These are phyloP conservation scores for Jaenimonas drosophilae DNA, from an alignment of 208 protist species.

Conservation along the genomic window DNA sequence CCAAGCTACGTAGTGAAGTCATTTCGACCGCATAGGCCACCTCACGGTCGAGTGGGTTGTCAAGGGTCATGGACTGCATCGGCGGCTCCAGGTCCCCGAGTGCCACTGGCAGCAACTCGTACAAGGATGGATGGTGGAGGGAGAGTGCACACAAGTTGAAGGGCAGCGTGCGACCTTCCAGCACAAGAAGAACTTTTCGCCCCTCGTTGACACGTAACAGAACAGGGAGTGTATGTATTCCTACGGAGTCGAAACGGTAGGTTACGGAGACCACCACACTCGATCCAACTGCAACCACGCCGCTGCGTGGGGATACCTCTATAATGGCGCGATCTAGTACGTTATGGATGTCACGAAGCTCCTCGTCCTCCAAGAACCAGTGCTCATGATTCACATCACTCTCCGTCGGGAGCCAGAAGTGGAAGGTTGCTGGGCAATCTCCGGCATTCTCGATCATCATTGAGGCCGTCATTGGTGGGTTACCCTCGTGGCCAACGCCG, in stretches of 20 bases:
- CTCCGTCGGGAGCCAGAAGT: constrained; percentile 78
- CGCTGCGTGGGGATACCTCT: constrained; percentile 44
- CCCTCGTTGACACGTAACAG: constrained; percentile 62
- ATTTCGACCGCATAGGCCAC: constrained; percentile 68
- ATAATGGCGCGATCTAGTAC: constrained; percentile 67
- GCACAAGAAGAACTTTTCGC: constrained; percentile 67
- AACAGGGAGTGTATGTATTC: constrained; percentile 72
- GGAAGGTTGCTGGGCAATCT: constrained; percentile 48
- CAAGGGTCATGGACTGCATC: constrained; percentile 61
- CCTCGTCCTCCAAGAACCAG: constrained; percentile 79
- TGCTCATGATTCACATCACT: constrained; percentile 67
- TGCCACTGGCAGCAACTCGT: constrained; percentile 73
- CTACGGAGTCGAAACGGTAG: constrained; percentile 52
- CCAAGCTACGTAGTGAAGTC: constrained; percentile 26
- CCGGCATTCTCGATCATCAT: constrained; percentile 74
- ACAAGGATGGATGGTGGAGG: constrained; percentile 42
- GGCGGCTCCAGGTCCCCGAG: constrained; percentile 84
- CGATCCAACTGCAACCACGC: constrained; percentile 47
- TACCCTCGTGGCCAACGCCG: constrained; percentile 32
- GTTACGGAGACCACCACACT: constrained; percentile 38
- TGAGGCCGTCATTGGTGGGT: constrained; percentile 20
- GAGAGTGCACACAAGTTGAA: constrained; percentile 36
- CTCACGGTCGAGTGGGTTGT: constrained; percentile 45
- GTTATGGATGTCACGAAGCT: constrained; percentile 52
- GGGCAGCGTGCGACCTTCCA: constrained; percentile 76